Evolutionary conservation across 2,329 filamentous ascomycete genomes (phyloP), one percentile per base, ranked within the genome.

Genomic region (Penicillium sp.): DNA sequence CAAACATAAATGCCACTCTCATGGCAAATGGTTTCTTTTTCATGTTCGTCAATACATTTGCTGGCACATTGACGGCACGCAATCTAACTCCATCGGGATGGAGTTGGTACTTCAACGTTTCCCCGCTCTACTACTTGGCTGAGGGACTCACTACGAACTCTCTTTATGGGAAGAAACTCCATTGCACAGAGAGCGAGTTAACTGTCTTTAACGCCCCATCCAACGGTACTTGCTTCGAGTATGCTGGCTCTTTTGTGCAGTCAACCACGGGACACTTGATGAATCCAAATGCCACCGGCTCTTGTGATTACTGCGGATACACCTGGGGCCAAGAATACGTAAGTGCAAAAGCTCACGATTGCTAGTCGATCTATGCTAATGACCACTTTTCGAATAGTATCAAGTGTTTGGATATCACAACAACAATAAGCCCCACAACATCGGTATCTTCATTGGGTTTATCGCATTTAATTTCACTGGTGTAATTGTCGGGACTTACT

Each of bases 401-500:
- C n/a, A n/a, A n/a, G n/a, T n/a, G n/a, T n/a, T n/a, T n/a, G n/a
- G n/a, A n/a, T n/a, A n/a, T n/a, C n/a, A n/a, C n/a, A n/a, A n/a
- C n/a, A n/a, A n/a, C n/a, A n/a, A n/a, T n/a, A n/a, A n/a, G n/a
- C n/a, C n/a, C n/a, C n/a, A n/a, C 2, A 34, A 34, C 17, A 15
- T 25, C 3, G 32, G 32, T 7, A 25, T 34, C n/a, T 34, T 34
- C 32, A 34, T 34, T 34, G 32, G 32, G 4, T 34, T 34, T 10
- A 26, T 34, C 8, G 3, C 16, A 6, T 34, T 34, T 21, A 34
- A 34, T 15, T 26, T 15, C 32, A 26, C 20, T 2, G 26, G 23
- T 19, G 32, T 16, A 2, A 9, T 34, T 8, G 32, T 34, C 9
- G 19, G 9, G n/a, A 34, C 32, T n/a, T 34, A 34, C 13, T 5